Conservation (phyloP, 148 eudicot species). For the Rhododendron griersonianum region DNA sequence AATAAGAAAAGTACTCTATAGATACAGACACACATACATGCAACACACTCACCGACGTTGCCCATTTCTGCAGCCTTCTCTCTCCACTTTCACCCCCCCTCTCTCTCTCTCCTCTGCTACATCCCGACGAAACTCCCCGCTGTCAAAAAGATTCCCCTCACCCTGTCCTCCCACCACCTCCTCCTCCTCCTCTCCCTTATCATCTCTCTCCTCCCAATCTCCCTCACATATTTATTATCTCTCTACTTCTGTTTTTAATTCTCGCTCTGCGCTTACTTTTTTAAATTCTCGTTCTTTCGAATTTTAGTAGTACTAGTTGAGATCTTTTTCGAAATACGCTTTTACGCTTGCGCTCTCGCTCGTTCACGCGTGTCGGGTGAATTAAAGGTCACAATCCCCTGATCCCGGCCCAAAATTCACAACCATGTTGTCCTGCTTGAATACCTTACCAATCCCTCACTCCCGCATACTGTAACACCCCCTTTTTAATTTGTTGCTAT, state of each 20-base stretch:
- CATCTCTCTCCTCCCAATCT: background rate
- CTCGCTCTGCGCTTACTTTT: background rate
- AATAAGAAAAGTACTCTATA: background rate
- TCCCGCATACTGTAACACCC: slow-evolving; percentile 9
- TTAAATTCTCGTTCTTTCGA: background rate
- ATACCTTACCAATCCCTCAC: slow-evolving; percentile 3
- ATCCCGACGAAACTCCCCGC: slow-evolving; percentile 37
- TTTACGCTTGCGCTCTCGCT: background rate
- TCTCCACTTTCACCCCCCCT: slow-evolving; percentile 12
- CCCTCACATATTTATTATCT: background rate
- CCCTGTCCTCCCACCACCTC: background rate
- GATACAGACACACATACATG: background rate
- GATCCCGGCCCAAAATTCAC: slow-evolving; percentile 3
- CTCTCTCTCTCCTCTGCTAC: slow-evolving; percentile 21
- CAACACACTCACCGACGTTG: slow-evolving; percentile 15
- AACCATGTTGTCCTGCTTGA: background rate
- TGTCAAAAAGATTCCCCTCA: slow-evolving; percentile 34
- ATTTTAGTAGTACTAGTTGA: background rate
- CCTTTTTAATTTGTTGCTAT: background rate
- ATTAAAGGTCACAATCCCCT: background rate
- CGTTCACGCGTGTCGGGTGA: background rate
- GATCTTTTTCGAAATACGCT: background rate
- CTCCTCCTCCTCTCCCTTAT: background rate
- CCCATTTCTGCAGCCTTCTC: slow-evolving; percentile 12
- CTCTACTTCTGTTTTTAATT: background rate